phyloP scores from a whole-genome alignment of 2,329 filamentous ascomycete genomes.

The Colletotrichum tanaceti region DNA sequence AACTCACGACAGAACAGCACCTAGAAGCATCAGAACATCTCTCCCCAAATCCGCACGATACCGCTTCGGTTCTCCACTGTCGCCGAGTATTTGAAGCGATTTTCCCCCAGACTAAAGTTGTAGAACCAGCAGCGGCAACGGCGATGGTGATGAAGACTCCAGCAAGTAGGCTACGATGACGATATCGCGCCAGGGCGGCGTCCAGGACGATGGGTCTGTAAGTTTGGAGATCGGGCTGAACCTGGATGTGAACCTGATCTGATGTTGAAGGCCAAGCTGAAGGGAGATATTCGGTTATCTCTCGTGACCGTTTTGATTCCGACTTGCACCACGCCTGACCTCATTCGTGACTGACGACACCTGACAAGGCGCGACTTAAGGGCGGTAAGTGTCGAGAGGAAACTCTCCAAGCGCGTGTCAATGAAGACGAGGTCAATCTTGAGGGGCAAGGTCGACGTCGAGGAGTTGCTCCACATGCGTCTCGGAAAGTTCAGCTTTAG shows the following conservation, averaged over 20 bases:
- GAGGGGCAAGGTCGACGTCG: slow-evolving; percentile 32
- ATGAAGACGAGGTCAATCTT: slow-evolving; percentile 27
- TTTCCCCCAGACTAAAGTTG: slow-evolving; percentile 10
- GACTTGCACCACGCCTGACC: neutral
- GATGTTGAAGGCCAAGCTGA: slow-evolving; percentile 82
- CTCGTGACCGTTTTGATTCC: slow-evolving; percentile 57
- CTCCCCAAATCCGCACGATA: slow-evolving; percentile 4
- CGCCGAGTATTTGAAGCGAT: neutral
- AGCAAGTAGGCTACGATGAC: slow-evolving; percentile 39
- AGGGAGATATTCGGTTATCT: slow-evolving; percentile 78
- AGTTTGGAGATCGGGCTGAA: slow-evolving; percentile 79
- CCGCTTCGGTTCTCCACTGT: slow-evolving; percentile 1
- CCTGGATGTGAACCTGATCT: slow-evolving; percentile 80
- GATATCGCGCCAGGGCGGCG: slow-evolving; percentile 44
- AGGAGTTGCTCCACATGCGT: slow-evolving; percentile 51
- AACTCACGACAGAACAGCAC: slow-evolving; percentile 13
- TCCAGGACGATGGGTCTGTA: slow-evolving; percentile 67
- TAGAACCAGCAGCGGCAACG: too few relatives aligned
- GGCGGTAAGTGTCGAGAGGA: slow-evolving; percentile 34
- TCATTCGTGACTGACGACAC: slow-evolving; percentile 4
- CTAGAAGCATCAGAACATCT: slow-evolving; percentile 19
- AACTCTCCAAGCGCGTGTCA: slow-evolving; percentile 27
- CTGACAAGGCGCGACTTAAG: slow-evolving; percentile 27
- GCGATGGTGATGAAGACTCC: neutral
- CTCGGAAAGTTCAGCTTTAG: slow-evolving; percentile 47